phyloP scores from a whole-genome alignment of 306 rosid genomes.

The Vachellia collinsii region DNA sequence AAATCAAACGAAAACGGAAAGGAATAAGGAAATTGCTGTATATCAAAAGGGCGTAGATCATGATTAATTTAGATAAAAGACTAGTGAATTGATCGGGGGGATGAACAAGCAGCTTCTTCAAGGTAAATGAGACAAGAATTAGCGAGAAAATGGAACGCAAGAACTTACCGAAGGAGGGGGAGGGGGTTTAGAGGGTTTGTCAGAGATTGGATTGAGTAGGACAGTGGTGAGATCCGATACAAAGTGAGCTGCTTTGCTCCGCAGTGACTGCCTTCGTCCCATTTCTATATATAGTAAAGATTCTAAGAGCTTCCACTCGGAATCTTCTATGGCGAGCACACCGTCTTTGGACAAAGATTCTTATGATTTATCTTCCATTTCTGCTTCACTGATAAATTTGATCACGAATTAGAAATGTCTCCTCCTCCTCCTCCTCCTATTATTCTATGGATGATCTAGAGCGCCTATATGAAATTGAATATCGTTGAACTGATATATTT shows the following conservation, averaged over 20 bases:
- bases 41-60: neutral
- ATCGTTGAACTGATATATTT: neutral
- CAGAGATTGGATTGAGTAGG: constrained; percentile 86
- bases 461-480: too few relatives aligned
- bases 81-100: neutral
- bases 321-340: neutral
- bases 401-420: neutral
- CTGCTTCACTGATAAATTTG: neutral
- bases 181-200: constrained; percentile 57
- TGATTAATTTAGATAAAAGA: neutral
- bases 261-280: constrained; percentile 76
- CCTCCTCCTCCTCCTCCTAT: neutral
- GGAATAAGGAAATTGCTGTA: neutral
- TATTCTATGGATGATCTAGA: neutral
- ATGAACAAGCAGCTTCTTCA: neutral
- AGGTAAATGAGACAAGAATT: neutral
- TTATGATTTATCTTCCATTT: constrained; percentile 10
- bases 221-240: constrained; percentile 87
- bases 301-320: neutral
- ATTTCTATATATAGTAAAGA: constrained; percentile 36
- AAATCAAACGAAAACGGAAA: neutral
- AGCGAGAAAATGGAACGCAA: neutral
- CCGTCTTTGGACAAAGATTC: neutral
- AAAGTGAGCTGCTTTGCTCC: constrained; percentile 74
- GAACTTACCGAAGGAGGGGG: constrained; percentile 63